phyloP scores from a whole-genome alignment of 2,329 filamentous ascomycete species.

The Phyllosticta paracitricarpa region DNA sequence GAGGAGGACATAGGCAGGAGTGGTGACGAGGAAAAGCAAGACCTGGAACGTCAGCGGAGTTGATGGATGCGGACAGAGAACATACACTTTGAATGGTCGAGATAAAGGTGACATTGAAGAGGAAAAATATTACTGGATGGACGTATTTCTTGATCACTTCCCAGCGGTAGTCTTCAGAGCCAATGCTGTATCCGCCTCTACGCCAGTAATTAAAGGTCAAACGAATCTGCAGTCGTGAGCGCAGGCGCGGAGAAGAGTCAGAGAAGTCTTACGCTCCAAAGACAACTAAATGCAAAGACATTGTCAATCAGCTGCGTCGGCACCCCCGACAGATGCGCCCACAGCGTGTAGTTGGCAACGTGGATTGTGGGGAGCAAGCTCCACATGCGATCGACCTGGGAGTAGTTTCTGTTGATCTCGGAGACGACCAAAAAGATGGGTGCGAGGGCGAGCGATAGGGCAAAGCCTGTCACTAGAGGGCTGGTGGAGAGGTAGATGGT shows the following conservation, averaged over 20 bases:
- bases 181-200: constrained; percentile 79
- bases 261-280: constrained; percentile 64
- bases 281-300: constrained; percentile 55
- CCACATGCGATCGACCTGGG: constrained; percentile 92
- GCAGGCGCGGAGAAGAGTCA: too few species aligned
- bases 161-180: constrained; percentile 96
- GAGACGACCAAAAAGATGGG: constrained; percentile 64
- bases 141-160: constrained; percentile 59
- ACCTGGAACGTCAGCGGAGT: constrained; percentile 36
- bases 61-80: constrained; percentile 2
- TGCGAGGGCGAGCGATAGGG: constrained; percentile 60
- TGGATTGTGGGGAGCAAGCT: constrained; percentile 81
- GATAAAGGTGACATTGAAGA: constrained; percentile 88
- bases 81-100: constrained; percentile 59
- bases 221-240: constrained; percentile 45
- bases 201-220: constrained; percentile 97
- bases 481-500: constrained; percentile 77
- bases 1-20: constrained; percentile 76
- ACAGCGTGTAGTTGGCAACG: constrained; percentile 73
- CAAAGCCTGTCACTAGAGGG: constrained; percentile 67
- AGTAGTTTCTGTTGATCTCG: constrained; percentile 87
- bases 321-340: constrained; percentile 66
- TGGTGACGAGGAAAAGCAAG: constrained; percentile 67
- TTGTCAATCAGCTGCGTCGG: constrained; percentile 62
- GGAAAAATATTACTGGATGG: constrained; percentile 57